phyloP scores from a whole-genome alignment of 2,329 filamentous ascomycete species.

The Metarhizium anisopliae region DNA sequence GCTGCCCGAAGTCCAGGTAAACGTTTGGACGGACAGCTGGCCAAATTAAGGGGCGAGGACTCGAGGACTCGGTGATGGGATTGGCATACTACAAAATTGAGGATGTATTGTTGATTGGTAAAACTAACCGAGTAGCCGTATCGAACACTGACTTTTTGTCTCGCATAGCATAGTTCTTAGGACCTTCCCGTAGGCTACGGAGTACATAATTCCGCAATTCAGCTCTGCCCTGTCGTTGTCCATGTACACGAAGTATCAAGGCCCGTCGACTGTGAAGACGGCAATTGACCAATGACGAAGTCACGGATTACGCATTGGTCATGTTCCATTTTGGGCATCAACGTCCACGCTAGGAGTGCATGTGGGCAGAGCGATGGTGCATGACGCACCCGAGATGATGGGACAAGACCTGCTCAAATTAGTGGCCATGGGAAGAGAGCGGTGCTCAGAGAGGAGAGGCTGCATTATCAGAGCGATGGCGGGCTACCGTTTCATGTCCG shows the following conservation, averaged over 20 bases:
- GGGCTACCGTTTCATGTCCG: not conserved
- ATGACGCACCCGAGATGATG: not conserved
- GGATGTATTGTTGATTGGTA: not conserved
- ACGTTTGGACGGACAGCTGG: constrained; percentile 2
- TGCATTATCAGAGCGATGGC: not conserved
- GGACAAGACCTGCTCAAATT: not conserved
- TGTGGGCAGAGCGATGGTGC: not conserved
- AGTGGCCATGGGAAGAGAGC: too few species aligned
- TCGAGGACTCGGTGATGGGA: not conserved
- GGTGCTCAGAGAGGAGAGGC: not conserved
- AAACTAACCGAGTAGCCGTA: not conserved
- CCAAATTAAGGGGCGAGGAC: not conserved
- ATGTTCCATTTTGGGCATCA: not conserved
- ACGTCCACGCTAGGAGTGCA: not conserved
- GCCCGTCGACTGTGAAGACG: not conserved
- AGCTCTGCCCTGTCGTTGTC: not conserved
- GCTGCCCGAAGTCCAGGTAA: constrained; percentile 5
- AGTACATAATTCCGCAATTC: not conserved
- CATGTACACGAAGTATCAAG: not conserved
- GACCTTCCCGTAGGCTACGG: not conserved
- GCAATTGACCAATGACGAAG: not conserved
- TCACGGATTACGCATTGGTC: not conserved
- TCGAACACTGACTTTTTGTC: not conserved
- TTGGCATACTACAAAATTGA: not conserved
- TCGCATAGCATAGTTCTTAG: constrained; percentile 3